A percentile compares a stretch with the other conserved stretches of the same genome.
These are phyloP conservation scores for Hypoxylon trugodes DNA, from an alignment of 495 filamentous ascomycete species.

Conservation along the genomic window DNA sequence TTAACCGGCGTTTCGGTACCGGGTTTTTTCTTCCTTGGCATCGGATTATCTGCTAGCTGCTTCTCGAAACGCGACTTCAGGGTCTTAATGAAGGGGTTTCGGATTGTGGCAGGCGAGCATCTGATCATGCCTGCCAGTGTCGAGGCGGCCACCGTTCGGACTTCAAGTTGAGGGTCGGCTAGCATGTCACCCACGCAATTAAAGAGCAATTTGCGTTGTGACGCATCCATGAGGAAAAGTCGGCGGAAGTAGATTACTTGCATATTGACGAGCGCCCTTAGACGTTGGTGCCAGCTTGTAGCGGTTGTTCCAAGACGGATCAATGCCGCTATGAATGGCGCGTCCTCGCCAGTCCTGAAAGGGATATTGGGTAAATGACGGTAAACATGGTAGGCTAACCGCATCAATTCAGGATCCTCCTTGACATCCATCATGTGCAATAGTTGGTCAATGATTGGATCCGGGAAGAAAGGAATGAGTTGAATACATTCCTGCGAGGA, in stretches of 20 bases:
- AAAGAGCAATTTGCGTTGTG: conserved; percentile 82
- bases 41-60: conserved; percentile 79
- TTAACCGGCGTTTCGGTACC: conserved; percentile 84
- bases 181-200: conserved; percentile 94
- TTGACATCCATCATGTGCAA: conserved; percentile 99
- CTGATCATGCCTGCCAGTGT: conserved; percentile 98
- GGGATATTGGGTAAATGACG: conserved; percentile 96
- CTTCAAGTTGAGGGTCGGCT: conserved; percentile 89
- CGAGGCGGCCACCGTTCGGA: conserved; percentile 88
- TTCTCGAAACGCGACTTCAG: conserved; percentile 82
- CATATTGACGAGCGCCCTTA: conserved; percentile 98
- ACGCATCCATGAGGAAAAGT: conserved; percentile 85
- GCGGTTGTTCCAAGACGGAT: conserved; percentile 89
- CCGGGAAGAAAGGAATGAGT: conserved; percentile 88
- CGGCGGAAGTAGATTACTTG: conserved; percentile 99
- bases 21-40: conserved; percentile 74
- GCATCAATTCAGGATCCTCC: conserved; percentile 95
- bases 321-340: conserved; percentile 81
- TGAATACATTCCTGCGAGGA: conserved; percentile 93
- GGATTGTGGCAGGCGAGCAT: conserved; percentile 86
- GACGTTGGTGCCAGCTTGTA: conserved; percentile 93
- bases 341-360: conserved; percentile 84
- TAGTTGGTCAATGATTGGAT: conserved; percentile 86
- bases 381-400: conserved; percentile 95
- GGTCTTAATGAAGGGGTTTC: conserved; percentile 74